Base-by-base conservation (phyloP, 2,329 filamentous ascomycete species). In the Myriosclerotinia scirpicola region DNA sequence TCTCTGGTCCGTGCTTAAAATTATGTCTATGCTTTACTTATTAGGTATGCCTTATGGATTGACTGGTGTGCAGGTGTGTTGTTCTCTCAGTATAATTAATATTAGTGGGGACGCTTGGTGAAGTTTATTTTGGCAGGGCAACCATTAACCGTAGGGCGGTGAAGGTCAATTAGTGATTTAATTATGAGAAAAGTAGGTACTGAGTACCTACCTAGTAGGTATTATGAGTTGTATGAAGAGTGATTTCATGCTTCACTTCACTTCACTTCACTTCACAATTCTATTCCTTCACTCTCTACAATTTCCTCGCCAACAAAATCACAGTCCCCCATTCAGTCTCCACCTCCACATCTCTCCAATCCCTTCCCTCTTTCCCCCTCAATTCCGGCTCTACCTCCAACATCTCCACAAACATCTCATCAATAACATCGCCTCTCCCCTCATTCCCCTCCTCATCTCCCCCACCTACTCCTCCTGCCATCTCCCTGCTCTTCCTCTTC, bases 261-360 rank as follows among this genome's bases (percentile, higher is more conserved):
- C 8, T 9, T n/a, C n/a, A n/a, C n/a, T n/a, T n/a, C n/a, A n/a
- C n/a, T n/a, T n/a, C n/a, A n/a, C n/a, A n/a, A n/a, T n/a, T n/a
- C n/a, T n/a, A n/a, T n/a, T n/a, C n/a, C n/a, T n/a, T n/a, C 36
- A 38, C 8, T 9, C 52, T 26, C 69, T 65, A 74, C 67, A 69
- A 77, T 71, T 79, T 81, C 75, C 81, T 82, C 20, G 85, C 85
- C 79, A 88, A 78, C 54, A 89, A 73, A 59, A 89, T 77, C 50
- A 82, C 83, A 67, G 82, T 87, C 0, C 85, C 87, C 86, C 87
- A 88, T 70, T 88, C 84, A 61, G 81, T 81, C 67, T 85, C 81
- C 12, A 87, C 81, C 71, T 84, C 79, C 54, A 81, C 76, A 61
- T 87, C 81, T 67, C 79, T 78, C 83, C 86, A 88, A 22, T 71